Evolutionary conservation across 208 protist genomes (phyloP).

Genomic region (Trichomonas vaginalis): DNA sequence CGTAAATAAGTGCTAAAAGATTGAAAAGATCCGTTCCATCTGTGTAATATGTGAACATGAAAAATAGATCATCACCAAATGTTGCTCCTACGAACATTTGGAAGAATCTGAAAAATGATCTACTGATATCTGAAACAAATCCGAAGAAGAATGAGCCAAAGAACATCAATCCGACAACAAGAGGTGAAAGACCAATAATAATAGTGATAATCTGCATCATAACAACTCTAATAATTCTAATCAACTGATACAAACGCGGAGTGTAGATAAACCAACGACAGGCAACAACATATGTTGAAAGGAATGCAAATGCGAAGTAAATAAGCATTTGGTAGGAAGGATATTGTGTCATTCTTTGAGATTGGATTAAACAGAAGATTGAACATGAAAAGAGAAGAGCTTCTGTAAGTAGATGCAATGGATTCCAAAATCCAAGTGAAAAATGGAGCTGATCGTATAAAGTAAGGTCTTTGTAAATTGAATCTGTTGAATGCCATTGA

Average conservation of each 20-base stretch:
- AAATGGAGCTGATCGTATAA: neutral
- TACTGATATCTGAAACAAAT: neutral
- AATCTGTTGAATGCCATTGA: neutral
- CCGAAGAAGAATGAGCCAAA: neutral
- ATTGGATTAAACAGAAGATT: neutral
- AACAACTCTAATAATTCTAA: neutral
- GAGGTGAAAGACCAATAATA: neutral
- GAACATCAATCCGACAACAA: neutral
- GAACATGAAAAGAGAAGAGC: neutral
- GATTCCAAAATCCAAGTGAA: conserved; percentile 2
- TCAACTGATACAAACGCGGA: neutral
- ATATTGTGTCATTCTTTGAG: neutral
- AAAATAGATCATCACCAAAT: neutral
- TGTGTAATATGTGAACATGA: neutral
- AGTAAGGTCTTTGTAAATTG: neutral
- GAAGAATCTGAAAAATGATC: neutral
- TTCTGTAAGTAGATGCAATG: neutral
- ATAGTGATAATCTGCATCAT: neutral
- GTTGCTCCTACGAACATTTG: neutral
- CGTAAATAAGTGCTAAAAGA: neutral
- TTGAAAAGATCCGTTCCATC: neutral
- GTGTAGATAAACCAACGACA: neutral
- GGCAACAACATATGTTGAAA: neutral
- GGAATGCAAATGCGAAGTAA: neutral
- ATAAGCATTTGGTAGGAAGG: neutral